Base-by-base conservation (phyloP, 352 stramenopile species). In the Globisporangium echinulatum region DNA sequence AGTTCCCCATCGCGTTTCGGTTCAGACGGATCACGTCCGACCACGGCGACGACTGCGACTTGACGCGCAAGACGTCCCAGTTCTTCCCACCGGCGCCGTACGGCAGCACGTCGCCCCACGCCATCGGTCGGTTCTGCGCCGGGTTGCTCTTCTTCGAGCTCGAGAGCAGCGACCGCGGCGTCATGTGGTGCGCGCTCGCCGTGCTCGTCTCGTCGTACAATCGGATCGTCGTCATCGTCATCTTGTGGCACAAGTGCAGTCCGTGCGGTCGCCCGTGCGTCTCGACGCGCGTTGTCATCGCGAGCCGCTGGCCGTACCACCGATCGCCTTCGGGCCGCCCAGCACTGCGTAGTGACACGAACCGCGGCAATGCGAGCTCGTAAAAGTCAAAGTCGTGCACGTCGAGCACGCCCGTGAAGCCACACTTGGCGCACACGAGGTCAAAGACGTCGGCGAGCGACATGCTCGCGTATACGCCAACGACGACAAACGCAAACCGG, bases 1-100 rank as follows among this genome's bases (percentile, higher is more conserved):
- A 90, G 56, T 96, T 96, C 47, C 86, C 86, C 82, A 96, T 92
- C 4, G 86, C 86, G 52, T 96, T 96, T 25, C 85, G 79, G 59
- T 94, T 92, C 25, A 96, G 63, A 7, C 84, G 82, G 67, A 96
- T 88, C 0, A 90, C 72, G 38, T 94, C 86, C 2, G 86, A 96
- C 86, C 86, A 96, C 11, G 77, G 74, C 4, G 84, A 94, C 11
- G 71, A 77, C 19, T 79, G 72, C 15, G 84, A 88, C 43, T 87
- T 89, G 40, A 96, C 75, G 17, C 86, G 71, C 51, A 96, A 63
- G 13, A 94, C 79, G 60, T 96, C 86, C 84, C 84, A 92, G 54
- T 90, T 87, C 38, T 87, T 88, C 4, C 82, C 83, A 17, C 81
- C 82, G 11, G 74, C 71, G 51, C 80, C 84, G 52, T 95, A 95